Base-by-base conservation (phyloP, 306 rosid genomes). In the Pyrus pyrifolia region DNA sequence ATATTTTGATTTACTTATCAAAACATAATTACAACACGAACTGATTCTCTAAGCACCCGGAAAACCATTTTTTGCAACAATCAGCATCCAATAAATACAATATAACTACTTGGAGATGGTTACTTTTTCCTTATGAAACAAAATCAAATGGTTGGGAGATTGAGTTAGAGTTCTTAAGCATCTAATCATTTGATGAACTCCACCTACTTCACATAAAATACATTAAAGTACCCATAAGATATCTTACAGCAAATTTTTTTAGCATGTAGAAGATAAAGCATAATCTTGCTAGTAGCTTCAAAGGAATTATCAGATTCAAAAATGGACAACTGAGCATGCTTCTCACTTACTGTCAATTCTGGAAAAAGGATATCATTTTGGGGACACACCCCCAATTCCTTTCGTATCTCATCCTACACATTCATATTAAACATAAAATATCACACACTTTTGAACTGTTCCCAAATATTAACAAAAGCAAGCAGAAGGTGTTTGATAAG, bases 301-400 rank as follows among this genome's bases (percentile, higher is more conserved):
- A 63, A 76, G 61, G 60, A 44, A 73, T 51, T 67, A 53, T 30
- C 21, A 23, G 46, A 68, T n/a, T 49, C 42, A 63, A 62, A 58
- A 85, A 79, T 10, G 23, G 81, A 64, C 52, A 31, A 59, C 46
- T 38, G 83, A 74, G 17, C 60, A 72, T 61, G 42, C 49, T 69
- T 85, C 74, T 62, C 68, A 76, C 97, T 90, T 84, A 95, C 98
- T 31, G 96, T 91, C 86, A 95, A 79, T 80, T 95, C 98, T 67
- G 89, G 92, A 79, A 92, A 95, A 73, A 95, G 96, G 81, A 95
- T 92, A 83, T 95, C 98, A 83, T 87, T 82, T 64, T 95, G 98
- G 68, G 98, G 98, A 79, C 98, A 95, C 67, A 95, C 97, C 68
- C 98, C 98, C 84, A 95, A 87, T 76, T 85, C 87, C 85, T 87